Conservation (phyloP, 768 basidiomycete species). For the Amanita exitialis region DNA sequence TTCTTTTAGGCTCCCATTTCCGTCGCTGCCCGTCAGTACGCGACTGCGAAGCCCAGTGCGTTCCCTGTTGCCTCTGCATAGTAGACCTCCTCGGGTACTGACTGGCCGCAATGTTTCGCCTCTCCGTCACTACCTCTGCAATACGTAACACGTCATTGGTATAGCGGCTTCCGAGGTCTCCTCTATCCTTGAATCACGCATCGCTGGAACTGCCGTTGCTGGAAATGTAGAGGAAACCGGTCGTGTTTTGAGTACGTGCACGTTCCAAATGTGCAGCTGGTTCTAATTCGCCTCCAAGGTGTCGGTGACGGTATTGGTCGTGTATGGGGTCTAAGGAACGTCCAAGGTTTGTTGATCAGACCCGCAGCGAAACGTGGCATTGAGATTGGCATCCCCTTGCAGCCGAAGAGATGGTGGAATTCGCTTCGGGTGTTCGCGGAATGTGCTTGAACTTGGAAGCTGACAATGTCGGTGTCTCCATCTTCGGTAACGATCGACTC, state of each 20-base stretch:
- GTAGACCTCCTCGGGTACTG: slow-evolving; percentile 10
- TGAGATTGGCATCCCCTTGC: slow-evolving; percentile 11
- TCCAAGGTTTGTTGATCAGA: slow-evolving; percentile 61
- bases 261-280: neutral
- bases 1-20: slow-evolving; percentile 33
- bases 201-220: slow-evolving; percentile 83
- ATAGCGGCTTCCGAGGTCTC: slow-evolving; percentile 98
- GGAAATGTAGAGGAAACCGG: slow-evolving; percentile 99
- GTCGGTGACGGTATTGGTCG: slow-evolving; percentile 99
- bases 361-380: slow-evolving; percentile 5
- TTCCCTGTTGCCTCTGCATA: slow-evolving; percentile 9
- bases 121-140: slow-evolving; percentile 12
- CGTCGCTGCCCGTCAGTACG: slow-evolving; percentile 74
- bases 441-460: slow-evolving; percentile 99
- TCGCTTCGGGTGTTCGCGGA: slow-evolving; percentile 98
- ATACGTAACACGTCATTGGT: slow-evolving; percentile 24
- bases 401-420: slow-evolving; percentile 99
- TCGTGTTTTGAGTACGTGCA: slow-evolving; percentile 85
- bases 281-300: slow-evolving; percentile 35
- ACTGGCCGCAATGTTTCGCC: slow-evolving; percentile 13
- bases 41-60: slow-evolving; percentile 96
- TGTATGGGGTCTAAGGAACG: slow-evolving; percentile 98
- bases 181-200: slow-evolving; percentile 97
- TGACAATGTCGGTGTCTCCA: slow-evolving; percentile 99
- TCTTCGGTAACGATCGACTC: slow-evolving; percentile 96